These are phyloP conservation scores for Scheffersomyces lignosus DNA, from an alignment of 805 yeast species.

Conservation along the genomic window DNA sequence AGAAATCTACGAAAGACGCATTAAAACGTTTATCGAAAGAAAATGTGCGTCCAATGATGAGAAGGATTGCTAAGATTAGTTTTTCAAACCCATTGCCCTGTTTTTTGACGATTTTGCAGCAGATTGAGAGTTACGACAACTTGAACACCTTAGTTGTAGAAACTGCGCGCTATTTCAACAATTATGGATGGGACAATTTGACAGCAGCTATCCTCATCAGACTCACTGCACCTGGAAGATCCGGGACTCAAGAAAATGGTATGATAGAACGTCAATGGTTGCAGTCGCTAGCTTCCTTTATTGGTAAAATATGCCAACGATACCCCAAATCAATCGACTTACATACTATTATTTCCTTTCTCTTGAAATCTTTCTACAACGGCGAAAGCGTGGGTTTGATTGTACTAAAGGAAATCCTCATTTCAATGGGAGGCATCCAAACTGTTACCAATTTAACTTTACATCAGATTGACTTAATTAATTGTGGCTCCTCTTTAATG, in stretches of 20 bases:
- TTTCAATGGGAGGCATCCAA: slow-evolving; percentile 78
- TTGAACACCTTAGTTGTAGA: slow-evolving; percentile 75
- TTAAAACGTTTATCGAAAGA: slow-evolving; percentile 82
- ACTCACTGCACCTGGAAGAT: slow-evolving; percentile 63
- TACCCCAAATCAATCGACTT: slow-evolving; percentile 57
- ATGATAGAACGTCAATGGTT: slow-evolving; percentile 82
- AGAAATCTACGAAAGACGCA: slow-evolving; percentile 73
- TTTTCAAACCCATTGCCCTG: slow-evolving; percentile 79
- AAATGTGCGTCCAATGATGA: slow-evolving; percentile 70
- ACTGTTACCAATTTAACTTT: slow-evolving; percentile 65
- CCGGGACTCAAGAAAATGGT: slow-evolving; percentile 73
- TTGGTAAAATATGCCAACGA: slow-evolving; percentile 66
- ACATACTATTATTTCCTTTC: slow-evolving; percentile 57
- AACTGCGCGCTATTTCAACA: slow-evolving; percentile 72
- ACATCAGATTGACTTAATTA: slow-evolving; percentile 63
- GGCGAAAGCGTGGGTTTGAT: slow-evolving; percentile 61
- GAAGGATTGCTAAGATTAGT: slow-evolving; percentile 68
- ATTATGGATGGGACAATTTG: slow-evolving; percentile 82
- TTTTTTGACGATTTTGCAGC: slow-evolving; percentile 67
- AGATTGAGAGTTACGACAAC: slow-evolving; percentile 90
- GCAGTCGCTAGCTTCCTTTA: slow-evolving; percentile 75
- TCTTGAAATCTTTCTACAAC: slow-evolving; percentile 61
- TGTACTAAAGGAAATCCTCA: slow-evolving; percentile 64
- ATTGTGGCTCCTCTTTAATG: slow-evolving; percentile 61
- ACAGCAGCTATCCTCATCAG: slow-evolving; percentile 72